phyloP scores from a whole-genome alignment of 306 rosid species.

The Gynostemma pentaphyllum region DNA sequence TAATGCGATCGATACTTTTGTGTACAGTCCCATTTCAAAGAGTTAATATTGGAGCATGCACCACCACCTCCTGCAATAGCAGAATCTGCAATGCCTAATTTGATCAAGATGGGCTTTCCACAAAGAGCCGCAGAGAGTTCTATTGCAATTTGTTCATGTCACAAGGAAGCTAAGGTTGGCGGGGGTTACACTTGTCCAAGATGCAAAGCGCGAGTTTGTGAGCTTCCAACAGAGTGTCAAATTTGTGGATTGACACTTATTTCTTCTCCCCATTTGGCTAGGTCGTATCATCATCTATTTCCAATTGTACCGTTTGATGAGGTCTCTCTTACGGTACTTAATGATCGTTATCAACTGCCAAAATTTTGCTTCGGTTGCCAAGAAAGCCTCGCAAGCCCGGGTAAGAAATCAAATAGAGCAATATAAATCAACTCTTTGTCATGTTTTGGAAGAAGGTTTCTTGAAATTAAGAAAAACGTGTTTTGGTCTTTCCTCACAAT shows the following conservation, averaged over 20 bases:
- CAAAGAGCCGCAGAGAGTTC: conserved; percentile 95
- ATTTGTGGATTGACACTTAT: conserved; percentile 92
- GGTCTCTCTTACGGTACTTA: conserved; percentile 40
- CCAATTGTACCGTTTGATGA: conserved; percentile 88
- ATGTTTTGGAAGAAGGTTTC: not conserved
- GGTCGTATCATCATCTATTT: conserved; percentile 95
- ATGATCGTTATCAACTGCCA: conserved; percentile 29
- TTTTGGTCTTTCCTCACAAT: not conserved
- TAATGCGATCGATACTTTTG: conserved; percentile 11
- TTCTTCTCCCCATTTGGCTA: conserved; percentile 93
- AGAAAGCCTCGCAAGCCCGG: conserved; percentile 43
- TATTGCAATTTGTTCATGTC: conserved; percentile 83
- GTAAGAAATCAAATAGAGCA: conserved; percentile 35
- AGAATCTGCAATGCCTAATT: conserved; percentile 76
- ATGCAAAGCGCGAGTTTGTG: conserved; percentile 95
- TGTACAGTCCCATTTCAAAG: conserved; percentile 68
- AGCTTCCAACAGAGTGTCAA: conserved; percentile 88
- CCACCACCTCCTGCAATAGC: conserved; percentile 99
- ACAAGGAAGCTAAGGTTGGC: conserved; percentile 79
- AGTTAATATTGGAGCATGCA: conserved; percentile 82
- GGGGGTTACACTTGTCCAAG: conserved; percentile 92
- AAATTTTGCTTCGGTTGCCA: conserved; percentile 88
- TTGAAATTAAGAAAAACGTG: not conserved
- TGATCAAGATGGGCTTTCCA: conserved; percentile 97
- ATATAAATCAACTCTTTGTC: no score